Base-by-base conservation (phyloP, 768 basidiomycete genomes). In the Boletus reticuloceps region DNA sequence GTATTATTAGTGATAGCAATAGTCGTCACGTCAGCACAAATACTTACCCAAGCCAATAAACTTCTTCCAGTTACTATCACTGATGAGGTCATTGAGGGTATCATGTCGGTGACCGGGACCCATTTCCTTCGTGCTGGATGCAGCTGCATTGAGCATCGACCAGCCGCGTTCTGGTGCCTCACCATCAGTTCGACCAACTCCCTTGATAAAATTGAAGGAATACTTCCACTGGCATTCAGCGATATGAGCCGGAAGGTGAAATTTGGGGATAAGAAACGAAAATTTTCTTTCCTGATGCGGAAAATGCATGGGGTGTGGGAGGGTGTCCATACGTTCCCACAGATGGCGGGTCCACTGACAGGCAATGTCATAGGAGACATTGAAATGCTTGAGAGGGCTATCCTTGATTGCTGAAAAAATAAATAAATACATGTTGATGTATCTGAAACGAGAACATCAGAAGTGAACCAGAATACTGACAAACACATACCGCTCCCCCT, bases 121-220 rank as follows among this genome's bases (percentile, higher is more conserved):
- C 74, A 76, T 78, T 42, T 75, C 74, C 3, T 25, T 25, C 4
- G 5, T 25, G 4, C 25, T 25, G 3, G 25, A 25, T 25, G 25
- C 25, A 4, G 5, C 57, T 0, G 64, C 53, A 52, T 77, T 76
- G 7, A 69, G 60, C 6, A 59, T 59, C 0, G 73, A 52, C 79
- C 79, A 80, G 0, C 53, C 60, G 0, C 58, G 58, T 42, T 81
- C 79, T 0, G 74, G 63, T 0, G 63, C 73, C 43, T 79, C 73
- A 0, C 76, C 56, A 27, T 54, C 46, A 1, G 56, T 58, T 4
- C 42, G 6, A 0, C 5, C 46, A 1, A 10, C 42, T 6, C 52
- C 46, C 3, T 34, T 27, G 22, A 56, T 50, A 47, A 67, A 69
- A 22, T 70, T 72, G 13, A 79, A 58, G 1, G 65, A 72, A 46